These are phyloP conservation scores for Pyricularia grisea DNA, from an alignment of 2,329 filamentous ascomycete species.

Conservation along the genomic window DNA sequence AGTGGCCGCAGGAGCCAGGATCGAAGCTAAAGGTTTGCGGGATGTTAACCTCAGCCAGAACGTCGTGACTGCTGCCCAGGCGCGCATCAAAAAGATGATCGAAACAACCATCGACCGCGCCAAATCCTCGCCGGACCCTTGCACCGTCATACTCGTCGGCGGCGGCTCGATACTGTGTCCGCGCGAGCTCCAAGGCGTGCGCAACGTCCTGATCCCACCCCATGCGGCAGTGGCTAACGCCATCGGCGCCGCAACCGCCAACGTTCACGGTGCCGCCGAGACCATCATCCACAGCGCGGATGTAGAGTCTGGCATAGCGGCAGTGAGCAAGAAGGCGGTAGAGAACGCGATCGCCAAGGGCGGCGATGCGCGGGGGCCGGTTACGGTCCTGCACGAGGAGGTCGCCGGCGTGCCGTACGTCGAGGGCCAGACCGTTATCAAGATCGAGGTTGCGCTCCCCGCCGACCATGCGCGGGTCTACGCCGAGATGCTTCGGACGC, in stretches of 20 bases:
- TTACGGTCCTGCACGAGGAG: constrained; percentile 13
- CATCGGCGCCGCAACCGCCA: constrained; percentile 53
- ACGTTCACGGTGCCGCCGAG: constrained; percentile 46
- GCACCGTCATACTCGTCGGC: constrained; percentile 53
- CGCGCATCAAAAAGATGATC: constrained; percentile 37
- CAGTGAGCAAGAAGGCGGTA: constrained; percentile 29
- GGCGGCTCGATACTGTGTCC: constrained; percentile 53
- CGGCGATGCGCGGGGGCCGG: constrained; percentile 18
- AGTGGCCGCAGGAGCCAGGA: not conserved
- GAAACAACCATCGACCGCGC: constrained; percentile 50
- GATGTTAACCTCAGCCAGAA: constrained; percentile 23
- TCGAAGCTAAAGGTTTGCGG: not conserved
- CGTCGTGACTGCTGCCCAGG: constrained; percentile 25
- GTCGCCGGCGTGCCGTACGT: constrained; percentile 14
- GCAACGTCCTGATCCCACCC: constrained; percentile 31
- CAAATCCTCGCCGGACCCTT: constrained; percentile 50
- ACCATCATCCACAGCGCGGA: constrained; percentile 36
- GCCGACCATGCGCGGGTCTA: constrained; percentile 47
- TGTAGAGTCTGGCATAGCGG: constrained; percentile 25
- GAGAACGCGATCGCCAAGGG: constrained; percentile 34
- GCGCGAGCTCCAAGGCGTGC: constrained; percentile 41
- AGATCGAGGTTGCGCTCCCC: constrained; percentile 45
- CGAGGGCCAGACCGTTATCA: constrained; percentile 25
- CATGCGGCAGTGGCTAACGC: constrained; percentile 53
- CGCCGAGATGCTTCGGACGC: constrained; percentile 12